phyloP scores from a whole-genome alignment of 2,329 filamentous ascomycete genomes.

The Periconia sp. region DNA sequence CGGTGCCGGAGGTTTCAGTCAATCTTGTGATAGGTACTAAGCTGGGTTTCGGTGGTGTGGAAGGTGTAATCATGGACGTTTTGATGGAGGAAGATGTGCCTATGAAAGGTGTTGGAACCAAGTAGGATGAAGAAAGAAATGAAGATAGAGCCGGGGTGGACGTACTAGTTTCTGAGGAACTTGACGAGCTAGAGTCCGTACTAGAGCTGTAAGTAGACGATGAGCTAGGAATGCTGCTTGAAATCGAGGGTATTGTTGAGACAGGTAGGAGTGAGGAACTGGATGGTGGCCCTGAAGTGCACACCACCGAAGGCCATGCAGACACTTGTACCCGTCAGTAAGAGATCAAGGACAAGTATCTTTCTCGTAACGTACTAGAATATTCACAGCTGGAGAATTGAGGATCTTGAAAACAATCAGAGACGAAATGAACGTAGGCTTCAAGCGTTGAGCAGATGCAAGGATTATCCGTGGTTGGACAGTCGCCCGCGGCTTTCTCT shows the following conservation, averaged over 20 bases:
- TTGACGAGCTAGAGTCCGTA: too few species aligned
- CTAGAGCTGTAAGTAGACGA: too few species aligned
- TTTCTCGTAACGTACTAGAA: conserved; percentile 16
- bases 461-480: conserved; percentile 14
- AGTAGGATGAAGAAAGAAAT: too few species aligned
- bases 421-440: conserved; percentile 7
- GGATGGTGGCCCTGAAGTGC: too few species aligned
- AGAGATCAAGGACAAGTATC: not conserved
- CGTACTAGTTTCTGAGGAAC: too few species aligned
- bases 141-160: too few species aligned
- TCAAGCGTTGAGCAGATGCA: conserved; percentile 14
- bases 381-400: conserved; percentile 15
- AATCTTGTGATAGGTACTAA: conserved; percentile 14
- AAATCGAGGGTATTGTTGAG: too few species aligned
- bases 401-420: conserved; percentile 9
- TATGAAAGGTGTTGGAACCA: not conserved
- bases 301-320: too few species aligned
- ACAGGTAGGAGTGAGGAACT: too few species aligned
- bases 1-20: conserved; percentile 10
- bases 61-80: conserved; percentile 5
- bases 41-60: conserved; percentile 16
- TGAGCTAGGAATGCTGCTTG: too few species aligned
- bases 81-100: conserved; percentile 6
- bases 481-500: conserved; percentile 9
- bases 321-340: too few species aligned